Evolutionary conservation across 1,284 basidiomycete species (phyloP), one percentile per base, ranked within the genome.

Genomic region (Rhodotorula sp.): DNA sequence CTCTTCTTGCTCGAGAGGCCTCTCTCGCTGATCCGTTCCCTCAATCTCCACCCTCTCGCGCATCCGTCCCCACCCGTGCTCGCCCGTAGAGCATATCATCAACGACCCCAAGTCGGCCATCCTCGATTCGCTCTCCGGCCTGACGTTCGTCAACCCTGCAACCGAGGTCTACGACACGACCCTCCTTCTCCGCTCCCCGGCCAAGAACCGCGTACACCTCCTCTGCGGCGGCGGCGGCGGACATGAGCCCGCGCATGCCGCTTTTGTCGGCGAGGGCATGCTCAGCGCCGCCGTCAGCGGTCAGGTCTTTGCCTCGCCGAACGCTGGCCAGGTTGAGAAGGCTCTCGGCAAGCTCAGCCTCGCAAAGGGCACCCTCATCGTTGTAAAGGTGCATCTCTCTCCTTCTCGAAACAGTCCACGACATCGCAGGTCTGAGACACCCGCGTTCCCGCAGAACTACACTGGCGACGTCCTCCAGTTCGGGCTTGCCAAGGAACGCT

Each of bases 201-300:
- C 89, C 79, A 84, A 83, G 64, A 85, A 86, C 48, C 88, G 89
- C 79, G 94, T 96, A 57, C 87, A 91, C 4, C 83, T 96, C 34
- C 86, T 97, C 78, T 94, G 90, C 74, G 94, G 94, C 36, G 94
- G 94, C 36, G 94, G 94, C 51, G 89, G 90, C 46, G 94, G 94
- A 2, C 94, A 96, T 81, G 94, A 96, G 79, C 94, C 94, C 36
- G 87, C 92, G 29, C 78, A 77, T 41, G 75, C 77, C 15, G 72
- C 64, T 19, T 78, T 77, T 73, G 87, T 82, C 87, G 91, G 93
- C 54, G 81, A 87, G 67, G 93, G 92, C 37, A 89, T 94, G 76
- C 84, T 96, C 53, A 88, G 80, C 86, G 92, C 89, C 61, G 92
- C 93, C 48, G 91, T 96, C 17, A 91, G 88, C 76, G 94, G 94